A percentile compares a stretch with the other conserved stretches of the same genome.
phyloP scores from a whole-genome alignment of 495 filamentous ascomycete genomes.

The Jackrogersella multiformis region DNA sequence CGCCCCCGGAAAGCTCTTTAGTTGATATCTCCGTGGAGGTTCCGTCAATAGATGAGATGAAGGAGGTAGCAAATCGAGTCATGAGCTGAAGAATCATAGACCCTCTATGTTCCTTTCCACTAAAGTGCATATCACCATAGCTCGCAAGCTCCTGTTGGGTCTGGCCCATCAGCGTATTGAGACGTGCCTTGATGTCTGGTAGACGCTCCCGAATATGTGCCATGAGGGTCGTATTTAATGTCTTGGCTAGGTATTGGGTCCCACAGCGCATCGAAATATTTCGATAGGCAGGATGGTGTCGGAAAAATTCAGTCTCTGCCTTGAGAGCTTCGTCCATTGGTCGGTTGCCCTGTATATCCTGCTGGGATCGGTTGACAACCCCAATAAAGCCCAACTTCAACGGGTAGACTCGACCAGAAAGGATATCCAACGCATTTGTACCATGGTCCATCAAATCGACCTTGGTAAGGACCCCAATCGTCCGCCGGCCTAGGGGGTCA shows the following conservation, averaged over 20 bases:
- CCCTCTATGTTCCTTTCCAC: conserved; percentile 94
- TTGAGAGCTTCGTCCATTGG: conserved; percentile 87
- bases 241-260: conserved; percentile 95
- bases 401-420: conserved; percentile 95
- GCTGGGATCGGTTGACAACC: conserved; percentile 97
- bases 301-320: conserved; percentile 94
- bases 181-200: conserved; percentile 95
- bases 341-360: conserved; percentile 97
- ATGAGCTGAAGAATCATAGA: conserved; percentile 96
- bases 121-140: conserved; percentile 98
- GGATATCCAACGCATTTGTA: conserved; percentile 96
- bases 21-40: conserved; percentile 98
- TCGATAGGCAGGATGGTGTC: conserved; percentile 93
- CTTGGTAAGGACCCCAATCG: conserved; percentile 97
- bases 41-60: conserved; percentile 98
- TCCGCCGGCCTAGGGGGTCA: conserved; percentile 91
- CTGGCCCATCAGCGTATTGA: conserved; percentile 99
- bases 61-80: conserved; percentile 97
- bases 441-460: conserved; percentile 99
- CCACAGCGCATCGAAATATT: conserved; percentile 95
- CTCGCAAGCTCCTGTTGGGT: conserved; percentile 98
- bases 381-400: conserved; percentile 98
- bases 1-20: conserved; percentile 96
- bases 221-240: conserved; percentile 94
- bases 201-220: conserved; percentile 93